Percentiles rank a stretch among this genome's conserved stretches.
Evolutionary conservation across 805 yeast genomes (phyloP).

Genomic region (Yamadazyma sp.): DNA sequence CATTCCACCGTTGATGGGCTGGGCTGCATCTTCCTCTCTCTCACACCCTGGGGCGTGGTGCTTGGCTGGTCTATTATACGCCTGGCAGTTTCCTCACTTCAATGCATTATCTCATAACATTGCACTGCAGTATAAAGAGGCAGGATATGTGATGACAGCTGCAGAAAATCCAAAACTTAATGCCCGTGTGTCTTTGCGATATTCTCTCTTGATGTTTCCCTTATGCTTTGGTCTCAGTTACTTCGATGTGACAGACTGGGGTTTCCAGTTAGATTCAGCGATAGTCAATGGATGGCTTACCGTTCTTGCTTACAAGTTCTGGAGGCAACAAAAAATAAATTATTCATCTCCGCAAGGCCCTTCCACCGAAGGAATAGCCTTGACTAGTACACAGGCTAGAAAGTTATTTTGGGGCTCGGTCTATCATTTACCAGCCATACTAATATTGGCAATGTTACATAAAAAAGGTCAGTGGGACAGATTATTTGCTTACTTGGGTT

Average conservation of each 20-base stretch:
- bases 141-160: slow-evolving; percentile 98
- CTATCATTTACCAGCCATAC: slow-evolving; percentile 86
- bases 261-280: slow-evolving; percentile 78
- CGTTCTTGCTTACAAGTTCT: slow-evolving; percentile 75
- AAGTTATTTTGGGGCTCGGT: slow-evolving; percentile 93
- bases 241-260: slow-evolving; percentile 78
- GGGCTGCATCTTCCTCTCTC: slow-evolving; percentile 84
- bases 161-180: slow-evolving; percentile 88
- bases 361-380: slow-evolving; percentile 53
- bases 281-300: slow-evolving; percentile 84
- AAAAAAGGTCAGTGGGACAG: slow-evolving; percentile 93
- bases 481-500: slow-evolving; percentile 29
- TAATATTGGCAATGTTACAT: slow-evolving; percentile 90
- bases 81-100: slow-evolving; percentile 99
- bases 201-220: slow-evolving; percentile 92
- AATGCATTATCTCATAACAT: slow-evolving; percentile 87
- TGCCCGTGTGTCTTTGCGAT: slow-evolving; percentile 90
- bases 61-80: slow-evolving; percentile 81
- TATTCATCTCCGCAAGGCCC: slow-evolving; percentile 45
- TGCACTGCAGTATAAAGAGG: slow-evolving; percentile 81
- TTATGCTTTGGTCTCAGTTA: slow-evolving; percentile 80
- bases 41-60: slow-evolving; percentile 94
- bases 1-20: slow-evolving; percentile 97
- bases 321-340: slow-evolving; percentile 75
- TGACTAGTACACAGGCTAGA: slow-evolving; percentile 72